Evolutionary conservation across 768 basidiomycete species (phyloP), one percentile per base, ranked within the genome.

Genomic region (Mrakia blollopis): DNA sequence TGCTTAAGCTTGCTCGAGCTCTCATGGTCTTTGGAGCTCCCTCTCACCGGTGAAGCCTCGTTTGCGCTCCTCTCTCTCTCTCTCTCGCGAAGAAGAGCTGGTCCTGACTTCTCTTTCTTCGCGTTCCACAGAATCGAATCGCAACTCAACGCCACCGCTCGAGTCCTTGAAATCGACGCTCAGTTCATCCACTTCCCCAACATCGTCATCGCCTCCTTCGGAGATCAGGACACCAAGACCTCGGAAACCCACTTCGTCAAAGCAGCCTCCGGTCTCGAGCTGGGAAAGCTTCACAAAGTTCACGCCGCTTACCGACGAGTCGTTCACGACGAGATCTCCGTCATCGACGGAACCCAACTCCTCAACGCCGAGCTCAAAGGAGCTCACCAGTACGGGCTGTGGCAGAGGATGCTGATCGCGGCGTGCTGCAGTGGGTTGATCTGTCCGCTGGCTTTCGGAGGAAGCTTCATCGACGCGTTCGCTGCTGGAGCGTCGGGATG

Each of bases 381-480:
- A 8, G 86, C 88, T 35, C 89, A 91, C 14, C 84, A 90, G 72
- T 93, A 93, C 83, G 84, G 88, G 5, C 83, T 87, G 37, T 84
- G 86, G 82, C 85, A 89, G 79, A 88, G 92, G 72, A 90, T 90
- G 80, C 67, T 87, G 28, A 82, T 96, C 76, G 89, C 91, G 0
- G 91, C 92, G 80, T 86, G 85, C 80, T 85, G 92, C 78, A 91
- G 92, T 3, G 88, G 88, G 10, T 82, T 94, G 60, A 94, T 95
- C 78, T 92, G 91, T 80, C 91, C 91, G 2, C 85, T 94, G 79
- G 91, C 92, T 7, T 81, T 81, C 75, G 80, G 79, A 18, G 84
- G 94, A 89, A 39, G 92, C 90, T 41, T 90, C 90, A 82, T 80
- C 67, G 83, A 83, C 71, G 80, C 80, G 28, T 61, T 81, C 13